phyloP scores from a whole-genome alignment of 1,139 yeast genomes.

The Arxiozyma slooffiae region DNA sequence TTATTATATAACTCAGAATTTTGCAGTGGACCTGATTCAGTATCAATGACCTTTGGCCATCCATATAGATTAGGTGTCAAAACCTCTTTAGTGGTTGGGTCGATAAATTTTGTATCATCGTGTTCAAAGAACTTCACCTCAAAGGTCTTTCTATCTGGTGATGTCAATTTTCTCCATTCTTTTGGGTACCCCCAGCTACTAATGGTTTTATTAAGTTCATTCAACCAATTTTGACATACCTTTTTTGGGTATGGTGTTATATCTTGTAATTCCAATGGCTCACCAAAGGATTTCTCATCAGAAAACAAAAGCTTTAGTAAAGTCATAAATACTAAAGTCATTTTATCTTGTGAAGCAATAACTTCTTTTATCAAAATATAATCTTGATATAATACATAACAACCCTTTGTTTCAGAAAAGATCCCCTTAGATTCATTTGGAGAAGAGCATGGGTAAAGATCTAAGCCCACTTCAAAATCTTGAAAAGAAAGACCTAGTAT shows the following conservation, averaged over 20 bases:
- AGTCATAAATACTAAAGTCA: constrained; percentile 25
- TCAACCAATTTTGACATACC: constrained; percentile 17
- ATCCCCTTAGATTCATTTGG: constrained; percentile 8
- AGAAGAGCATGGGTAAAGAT: constrained; percentile 28
- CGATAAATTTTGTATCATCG: constrained; percentile 32
- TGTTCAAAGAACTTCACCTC: constrained; percentile 16
- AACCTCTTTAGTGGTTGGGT: constrained; percentile 35
- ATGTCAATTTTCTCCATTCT: constrained; percentile 34
- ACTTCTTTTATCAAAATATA: constrained; percentile 22
- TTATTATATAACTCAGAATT: constrained; percentile 34
- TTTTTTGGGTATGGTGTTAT: constrained; percentile 4
- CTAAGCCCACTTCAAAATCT: constrained; percentile 43
- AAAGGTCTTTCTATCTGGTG: constrained; percentile 10
- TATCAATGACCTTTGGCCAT: constrained; percentile 17
- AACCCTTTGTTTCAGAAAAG: constrained; percentile 9
- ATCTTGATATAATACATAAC: constrained; percentile 22
- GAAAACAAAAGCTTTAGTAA: constrained; percentile 21
- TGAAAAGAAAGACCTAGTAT: constrained; percentile 38
- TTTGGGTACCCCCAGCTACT: constrained; percentile 36
- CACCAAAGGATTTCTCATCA: constrained; percentile 10
- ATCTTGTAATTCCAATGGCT: constrained; percentile 5
- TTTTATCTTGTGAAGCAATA: constrained; percentile 24
- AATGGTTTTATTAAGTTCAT: constrained; percentile 29
- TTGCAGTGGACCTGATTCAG: constrained; percentile 29
- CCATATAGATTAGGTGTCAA: constrained; percentile 22